A percentile compares a stretch with the other conserved stretches of the same genome.
Conservation (phyloP, 1,284 basidiomycete genomes). For the Malassezia furfur region DNA sequence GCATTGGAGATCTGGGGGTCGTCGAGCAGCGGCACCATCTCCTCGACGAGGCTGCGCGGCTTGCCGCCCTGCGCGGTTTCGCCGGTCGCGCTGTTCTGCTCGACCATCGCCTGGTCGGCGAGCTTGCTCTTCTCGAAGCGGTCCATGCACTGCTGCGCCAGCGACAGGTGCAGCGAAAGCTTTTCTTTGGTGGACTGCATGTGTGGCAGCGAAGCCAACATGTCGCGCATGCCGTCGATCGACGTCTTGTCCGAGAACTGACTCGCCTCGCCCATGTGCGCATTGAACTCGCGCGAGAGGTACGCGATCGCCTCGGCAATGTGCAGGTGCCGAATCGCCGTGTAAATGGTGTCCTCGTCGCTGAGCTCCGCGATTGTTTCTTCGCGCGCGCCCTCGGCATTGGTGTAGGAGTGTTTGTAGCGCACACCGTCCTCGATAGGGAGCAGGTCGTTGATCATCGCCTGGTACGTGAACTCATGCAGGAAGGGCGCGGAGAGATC, state of each 20-base stretch:
- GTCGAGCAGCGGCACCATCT: constrained; percentile 94
- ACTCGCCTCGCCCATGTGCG: constrained; percentile 83
- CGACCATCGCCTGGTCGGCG: constrained; percentile 74
- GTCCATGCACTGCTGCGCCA: constrained; percentile 95
- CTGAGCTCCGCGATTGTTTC: constrained; percentile 74
- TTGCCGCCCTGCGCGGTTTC: constrained; percentile 41
- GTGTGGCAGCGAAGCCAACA: constrained; percentile 89
- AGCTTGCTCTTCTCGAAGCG: constrained; percentile 82
- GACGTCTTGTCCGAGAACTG: constrained; percentile 69
- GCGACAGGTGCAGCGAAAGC: constrained; percentile 89
- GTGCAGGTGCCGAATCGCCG: constrained; percentile 84
- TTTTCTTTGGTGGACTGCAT: constrained; percentile 92
- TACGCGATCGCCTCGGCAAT: constrained; percentile 97
- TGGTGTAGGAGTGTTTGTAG: constrained; percentile 62
- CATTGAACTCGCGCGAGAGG: constrained; percentile 86
- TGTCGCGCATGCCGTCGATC: constrained; percentile 96
- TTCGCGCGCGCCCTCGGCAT: constrained; percentile 61
- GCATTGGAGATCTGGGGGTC: constrained; percentile 58
- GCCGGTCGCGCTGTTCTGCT: constrained; percentile 57
- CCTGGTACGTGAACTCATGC: constrained; percentile 98
- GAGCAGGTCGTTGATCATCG: constrained; percentile 91
- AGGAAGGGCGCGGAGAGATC: constrained; percentile 80
- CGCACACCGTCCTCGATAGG: constrained; percentile 67
- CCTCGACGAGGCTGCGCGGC: constrained; percentile 64
- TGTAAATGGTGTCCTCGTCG: constrained; percentile 84